Evolutionary conservation across 805 yeast genomes (phyloP).

Genomic region (Barnettozyma botsteinii): DNA sequence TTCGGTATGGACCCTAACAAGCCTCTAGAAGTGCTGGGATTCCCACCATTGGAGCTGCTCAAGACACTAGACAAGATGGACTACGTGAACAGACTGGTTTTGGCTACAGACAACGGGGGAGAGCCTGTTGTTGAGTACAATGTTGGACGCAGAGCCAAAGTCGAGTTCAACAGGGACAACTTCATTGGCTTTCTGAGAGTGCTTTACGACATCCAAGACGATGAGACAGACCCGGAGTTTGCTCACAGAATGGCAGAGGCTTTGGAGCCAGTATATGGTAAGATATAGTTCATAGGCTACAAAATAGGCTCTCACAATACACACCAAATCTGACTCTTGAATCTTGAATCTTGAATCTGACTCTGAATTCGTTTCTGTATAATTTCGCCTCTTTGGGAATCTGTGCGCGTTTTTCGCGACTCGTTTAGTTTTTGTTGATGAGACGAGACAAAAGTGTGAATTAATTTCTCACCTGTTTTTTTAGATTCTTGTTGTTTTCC

Average conservation of each 20-base stretch:
- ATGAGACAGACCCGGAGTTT: constrained; percentile 14
- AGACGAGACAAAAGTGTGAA: too few relatives aligned
- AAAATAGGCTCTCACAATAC: too few relatives aligned
- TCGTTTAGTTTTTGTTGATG: neutral
- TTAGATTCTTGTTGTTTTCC: too few relatives aligned
- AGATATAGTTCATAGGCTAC: neutral
- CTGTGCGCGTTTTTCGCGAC: constrained; percentile 2
- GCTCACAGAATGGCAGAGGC: constrained; percentile 12
- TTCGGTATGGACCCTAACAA: constrained; percentile 21
- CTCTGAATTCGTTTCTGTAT: too few relatives aligned
- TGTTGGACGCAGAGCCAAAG: constrained; percentile 26
- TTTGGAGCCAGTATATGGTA: constrained; percentile 16
- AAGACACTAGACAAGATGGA: constrained; percentile 23
- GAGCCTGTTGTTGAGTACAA: constrained; percentile 26
- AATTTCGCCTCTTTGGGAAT: neutral
- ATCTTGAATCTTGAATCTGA: too few relatives aligned
- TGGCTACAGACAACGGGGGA: constrained; percentile 11
- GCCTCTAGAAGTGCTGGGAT: constrained; percentile 11
- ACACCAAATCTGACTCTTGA: too few relatives aligned
- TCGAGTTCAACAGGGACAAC: constrained; percentile 24
- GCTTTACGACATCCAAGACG: constrained; percentile 15
- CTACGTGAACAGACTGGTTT: constrained; percentile 20
- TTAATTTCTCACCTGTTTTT: constrained; percentile 2
- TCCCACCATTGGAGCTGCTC: constrained; percentile 18
- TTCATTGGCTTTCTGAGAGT: constrained; percentile 21